Conservation (phyloP, 345 rosid species). For the Lepidium sativum region DNA sequence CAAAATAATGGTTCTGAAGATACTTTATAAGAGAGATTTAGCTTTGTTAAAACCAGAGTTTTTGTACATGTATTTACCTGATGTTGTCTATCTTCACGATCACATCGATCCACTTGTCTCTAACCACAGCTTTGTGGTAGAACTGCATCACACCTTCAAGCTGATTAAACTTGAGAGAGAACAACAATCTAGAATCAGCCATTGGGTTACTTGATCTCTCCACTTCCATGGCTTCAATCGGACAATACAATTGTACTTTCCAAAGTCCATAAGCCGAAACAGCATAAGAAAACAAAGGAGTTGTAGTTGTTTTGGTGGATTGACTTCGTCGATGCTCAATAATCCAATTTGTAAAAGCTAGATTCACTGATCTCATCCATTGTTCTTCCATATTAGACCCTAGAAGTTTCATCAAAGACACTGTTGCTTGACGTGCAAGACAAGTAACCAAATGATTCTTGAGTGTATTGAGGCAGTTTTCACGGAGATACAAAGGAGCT, state of each 20-base stretch:
- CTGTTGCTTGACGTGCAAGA: constrained; percentile 33
- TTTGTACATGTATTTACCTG: constrained; percentile 18
- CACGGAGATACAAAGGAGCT: constrained; percentile 61
- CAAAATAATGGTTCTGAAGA: background rate
- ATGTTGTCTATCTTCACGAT: constrained; percentile 61
- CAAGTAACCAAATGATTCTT: constrained; percentile 39
- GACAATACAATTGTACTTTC: constrained; percentile 84
- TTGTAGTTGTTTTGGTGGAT: constrained; percentile 16
- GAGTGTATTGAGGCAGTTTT: constrained; percentile 39
- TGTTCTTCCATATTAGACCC: constrained; percentile 81
- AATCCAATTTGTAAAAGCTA: constrained; percentile 76
- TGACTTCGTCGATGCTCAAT: constrained; percentile 29
- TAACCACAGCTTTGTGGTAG: constrained; percentile 41
- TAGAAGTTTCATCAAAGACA: constrained; percentile 46
- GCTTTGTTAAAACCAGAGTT: background rate
- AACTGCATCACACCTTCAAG: constrained; percentile 85
- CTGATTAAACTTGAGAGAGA: constrained; percentile 76
- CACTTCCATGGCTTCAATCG: constrained; percentile 70
- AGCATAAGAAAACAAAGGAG: constrained; percentile 60
- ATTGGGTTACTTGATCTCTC: constrained; percentile 41
- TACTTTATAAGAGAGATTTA: background rate
- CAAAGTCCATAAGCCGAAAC: constrained; percentile 55
- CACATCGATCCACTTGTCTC: constrained; percentile 54
- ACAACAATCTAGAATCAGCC: constrained; percentile 47
- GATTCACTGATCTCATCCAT: constrained; percentile 78